Base-by-base conservation (phyloP, 1,139 yeast genomes). In the Taiozyma sp. region DNA sequence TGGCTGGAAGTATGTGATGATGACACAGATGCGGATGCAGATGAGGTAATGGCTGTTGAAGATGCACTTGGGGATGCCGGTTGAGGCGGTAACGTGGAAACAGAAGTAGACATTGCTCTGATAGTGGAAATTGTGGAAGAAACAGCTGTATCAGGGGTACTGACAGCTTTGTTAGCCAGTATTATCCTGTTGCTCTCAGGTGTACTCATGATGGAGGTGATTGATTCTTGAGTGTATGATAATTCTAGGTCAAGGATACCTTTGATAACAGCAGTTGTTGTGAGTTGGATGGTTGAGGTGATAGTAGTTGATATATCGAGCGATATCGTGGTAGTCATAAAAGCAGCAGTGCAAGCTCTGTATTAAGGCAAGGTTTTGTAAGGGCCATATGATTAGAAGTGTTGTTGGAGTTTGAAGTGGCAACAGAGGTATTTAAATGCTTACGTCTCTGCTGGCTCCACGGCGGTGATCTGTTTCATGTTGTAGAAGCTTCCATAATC, bases 231-330 rank as follows among this genome's bases (percentile, higher is more conserved):
- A 19, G 41, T 23, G 12, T 29, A 13, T 7, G 43, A 19, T n/a
- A 51, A 8, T 22, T 41, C 40, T 9, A 60, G 38, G 34, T 56
- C 55, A 16, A 59, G 39, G 4, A 61, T 42, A 2, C 62, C 64
- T 43, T 57, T 49, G 4, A 60, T 54, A 4, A 60, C 51, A 9
- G 57, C 59, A 4, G 62, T 58, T 28, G 53, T 51, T 8, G 57
- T 56, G 16, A 47, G 42, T 3, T 52, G 49, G 0, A 57, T 3
- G 0, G 49, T 14, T 1, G 58, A 50, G 2, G 58, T 57, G 13
- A 55, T 9, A 1, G 62, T 60, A 3, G 54, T 53, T 22, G 53
- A 46, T 1, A 41, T 12, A 19, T 50, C 53, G 7, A 49, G 14
- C 4, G 43, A 46, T 4, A 54, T 24, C 5, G 57, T 57, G 1